Base-by-base conservation (phyloP, 164 flowering plant species). In the Cinnamomum micranthum region DNA sequence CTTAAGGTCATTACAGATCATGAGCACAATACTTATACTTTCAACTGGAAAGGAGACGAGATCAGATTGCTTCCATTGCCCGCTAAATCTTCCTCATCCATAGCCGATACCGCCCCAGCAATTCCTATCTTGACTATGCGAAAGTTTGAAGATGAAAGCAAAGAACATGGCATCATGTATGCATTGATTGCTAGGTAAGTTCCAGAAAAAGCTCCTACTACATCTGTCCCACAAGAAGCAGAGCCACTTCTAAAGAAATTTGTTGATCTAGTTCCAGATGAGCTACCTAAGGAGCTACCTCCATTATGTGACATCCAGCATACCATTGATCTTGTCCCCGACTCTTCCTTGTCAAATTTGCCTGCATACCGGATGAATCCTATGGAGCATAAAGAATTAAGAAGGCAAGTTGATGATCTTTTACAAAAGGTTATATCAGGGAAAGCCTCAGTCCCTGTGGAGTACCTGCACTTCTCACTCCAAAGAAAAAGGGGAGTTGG, bases 401-500 rank as follows among this genome's bases (percentile, higher is more conserved):
- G 6, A 4, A 6, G 33, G 14, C 28, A 23, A 6, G 67, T 64
- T 25, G 14, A 24, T 64, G 33, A 64, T 12, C 25, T 64, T 9
- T 13, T 64, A 13, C 15, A 64, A 25, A 64, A 64, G 33, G 33
- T 3, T 64, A 20, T 25, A 64, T 64, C 28, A 22, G 23, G 23
- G 27, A 64, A 25, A 64, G 67, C 28, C 67, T 22, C 6, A 64
- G 67, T 25, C 67, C 35, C 35, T 64, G 28, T 64, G 67, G 4
- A 12, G 67, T 64, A n/a, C 63, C 33, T 4, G 73, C 62, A 6
- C 60, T 70, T 12, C 24, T 70, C 19, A n/a, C 50, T 6, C 28
- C 14, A 19, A 70, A 70, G 62, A 50, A 70, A 50, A 63, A 70
- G 3, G 73, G 17, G 2, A 47, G 60, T 7, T 70, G 33, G 73